phyloP scores from a whole-genome alignment of 495 filamentous ascomycete species.

The Xylaria bambusicola region DNA sequence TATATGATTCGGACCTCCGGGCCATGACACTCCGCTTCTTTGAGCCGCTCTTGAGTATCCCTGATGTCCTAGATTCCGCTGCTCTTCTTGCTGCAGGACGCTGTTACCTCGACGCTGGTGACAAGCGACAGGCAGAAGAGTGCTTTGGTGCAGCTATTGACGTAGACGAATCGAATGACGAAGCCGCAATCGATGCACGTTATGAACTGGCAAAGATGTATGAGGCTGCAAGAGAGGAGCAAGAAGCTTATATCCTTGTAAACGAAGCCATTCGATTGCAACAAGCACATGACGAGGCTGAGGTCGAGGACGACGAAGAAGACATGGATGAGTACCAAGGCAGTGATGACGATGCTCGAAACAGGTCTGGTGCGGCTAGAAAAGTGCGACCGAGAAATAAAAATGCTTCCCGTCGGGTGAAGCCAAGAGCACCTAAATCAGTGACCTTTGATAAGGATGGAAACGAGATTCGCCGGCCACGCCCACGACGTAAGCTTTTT shows the following conservation, averaged over 20 bases:
- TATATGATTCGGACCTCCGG: constrained; percentile 52
- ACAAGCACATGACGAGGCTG: constrained; percentile 41
- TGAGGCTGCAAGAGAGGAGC: constrained; percentile 65
- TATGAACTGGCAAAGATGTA: constrained; percentile 79
- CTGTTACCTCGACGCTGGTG: constrained; percentile 66
- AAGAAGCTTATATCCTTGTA: constrained; percentile 72
- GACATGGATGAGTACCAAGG: constrained; percentile 20
- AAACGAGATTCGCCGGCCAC: not conserved
- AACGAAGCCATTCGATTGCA: constrained; percentile 70
- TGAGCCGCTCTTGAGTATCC: constrained; percentile 59
- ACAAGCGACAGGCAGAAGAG: constrained; percentile 68
- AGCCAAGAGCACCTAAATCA: constrained; percentile 5
- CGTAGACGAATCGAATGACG: constrained; percentile 65
- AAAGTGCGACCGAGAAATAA: constrained; percentile 10
- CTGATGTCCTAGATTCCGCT: constrained; percentile 60
- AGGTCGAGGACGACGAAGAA: constrained; percentile 46
- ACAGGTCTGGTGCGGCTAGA: constrained; percentile 6
- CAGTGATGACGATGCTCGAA: constrained; percentile 13
- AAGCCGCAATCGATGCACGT: constrained; percentile 57
- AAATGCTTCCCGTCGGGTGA: constrained; percentile 17
- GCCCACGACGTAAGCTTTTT: constrained; percentile 28
- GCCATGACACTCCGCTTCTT: constrained; percentile 75
- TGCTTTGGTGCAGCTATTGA: constrained; percentile 72
- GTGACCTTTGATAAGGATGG: not conserved
- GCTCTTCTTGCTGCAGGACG: constrained; percentile 71